phyloP scores from a whole-genome alignment of 148 eudicot genomes.

The Suaeda aralocaspica region DNA sequence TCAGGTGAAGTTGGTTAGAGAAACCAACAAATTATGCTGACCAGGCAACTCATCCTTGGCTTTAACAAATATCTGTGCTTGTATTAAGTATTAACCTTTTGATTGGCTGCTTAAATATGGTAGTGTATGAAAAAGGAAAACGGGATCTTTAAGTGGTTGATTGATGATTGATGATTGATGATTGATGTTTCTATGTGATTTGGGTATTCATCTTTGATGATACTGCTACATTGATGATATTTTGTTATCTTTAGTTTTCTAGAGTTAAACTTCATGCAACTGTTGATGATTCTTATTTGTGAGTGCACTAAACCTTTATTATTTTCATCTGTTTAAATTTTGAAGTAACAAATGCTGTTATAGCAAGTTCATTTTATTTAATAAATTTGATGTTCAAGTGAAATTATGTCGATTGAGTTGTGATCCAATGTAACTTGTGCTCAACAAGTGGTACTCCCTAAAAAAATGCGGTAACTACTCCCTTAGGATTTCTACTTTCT shows the following conservation, averaged over 20 bases:
- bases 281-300: not conserved
- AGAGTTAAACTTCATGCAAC: not conserved
- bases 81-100: not conserved
- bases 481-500: too few species aligned
- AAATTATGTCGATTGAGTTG: too few species aligned
- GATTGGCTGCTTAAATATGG: conserved; percentile 4
- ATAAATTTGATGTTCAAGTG: too few species aligned
- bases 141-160: not conserved
- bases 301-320: too few species aligned
- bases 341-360: too few species aligned
- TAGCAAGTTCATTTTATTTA: too few species aligned
- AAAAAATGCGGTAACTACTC: too few species aligned
- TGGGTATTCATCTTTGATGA: not conserved
- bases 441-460: too few species aligned
- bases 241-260: not conserved
- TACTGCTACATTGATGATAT: not conserved
- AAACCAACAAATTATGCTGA: conserved; percentile 22
- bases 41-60: conserved; percentile 98
- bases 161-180: not conserved
- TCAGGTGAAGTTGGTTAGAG: conserved; percentile 41
- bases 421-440: too few species aligned
- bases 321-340: too few species aligned
- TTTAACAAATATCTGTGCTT: conserved; percentile 19
- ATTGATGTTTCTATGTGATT: conserved; percentile 8
- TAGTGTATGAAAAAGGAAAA: conserved; percentile 13